Evolutionary conservation across 208 protist species (phyloP).

Genomic region (Trypanosoma lewisi): DNA sequence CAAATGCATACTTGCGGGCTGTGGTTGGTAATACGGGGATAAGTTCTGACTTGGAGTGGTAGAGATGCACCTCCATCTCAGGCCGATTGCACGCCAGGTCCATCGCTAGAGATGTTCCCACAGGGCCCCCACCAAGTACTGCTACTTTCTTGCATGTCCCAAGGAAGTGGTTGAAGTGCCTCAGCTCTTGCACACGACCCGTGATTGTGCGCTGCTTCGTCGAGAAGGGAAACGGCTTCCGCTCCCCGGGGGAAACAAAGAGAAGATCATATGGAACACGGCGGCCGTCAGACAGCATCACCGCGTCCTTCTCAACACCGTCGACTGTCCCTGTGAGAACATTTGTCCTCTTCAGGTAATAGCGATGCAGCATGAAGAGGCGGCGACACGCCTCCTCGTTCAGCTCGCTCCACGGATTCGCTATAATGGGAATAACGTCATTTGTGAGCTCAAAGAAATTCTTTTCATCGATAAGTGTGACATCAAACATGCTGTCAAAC

Average conservation of each 20-base stretch:
- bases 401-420: slow-evolving; percentile 60
- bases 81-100: slow-evolving; percentile 55
- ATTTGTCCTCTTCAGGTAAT: slow-evolving; percentile 85
- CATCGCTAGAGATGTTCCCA: slow-evolving; percentile 68
- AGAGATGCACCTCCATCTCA: slow-evolving; percentile 75
- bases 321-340: slow-evolving; percentile 80
- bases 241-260: slow-evolving; percentile 73
- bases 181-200: slow-evolving; percentile 74
- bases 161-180: slow-evolving; percentile 73
- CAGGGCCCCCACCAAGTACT: slow-evolving; percentile 80
- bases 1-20: slow-evolving; percentile 56
- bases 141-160: slow-evolving; percentile 72
- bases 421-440: slow-evolving; percentile 74
- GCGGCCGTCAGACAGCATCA: slow-evolving; percentile 67
- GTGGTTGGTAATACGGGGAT: slow-evolving; percentile 59
- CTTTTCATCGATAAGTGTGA: slow-evolving; percentile 87
- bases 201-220: slow-evolving; percentile 68
- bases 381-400: slow-evolving; percentile 67
- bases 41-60: slow-evolving; percentile 59
- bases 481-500: slow-evolving; percentile 85
- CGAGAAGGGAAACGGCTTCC: slow-evolving; percentile 74
- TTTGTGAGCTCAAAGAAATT: slow-evolving; percentile 88
- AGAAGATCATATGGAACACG: slow-evolving; percentile 79
- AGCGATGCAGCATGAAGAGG: slow-evolving; percentile 79
- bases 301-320: slow-evolving; percentile 56